phyloP scores from a whole-genome alignment of 345 rosid genomes.

The Pugionium cornutum region DNA sequence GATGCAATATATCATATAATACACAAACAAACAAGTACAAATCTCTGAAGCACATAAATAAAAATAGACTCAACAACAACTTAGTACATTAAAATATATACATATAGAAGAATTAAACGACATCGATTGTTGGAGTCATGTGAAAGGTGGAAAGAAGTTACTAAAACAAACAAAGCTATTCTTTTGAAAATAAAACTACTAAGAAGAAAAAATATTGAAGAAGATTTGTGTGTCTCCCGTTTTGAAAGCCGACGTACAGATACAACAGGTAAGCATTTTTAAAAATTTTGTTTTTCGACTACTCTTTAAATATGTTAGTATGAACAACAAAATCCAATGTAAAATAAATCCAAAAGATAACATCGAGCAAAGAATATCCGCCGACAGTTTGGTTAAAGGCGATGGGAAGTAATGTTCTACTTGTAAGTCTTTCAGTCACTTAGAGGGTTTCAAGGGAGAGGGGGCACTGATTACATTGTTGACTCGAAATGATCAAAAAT shows the following conservation, averaged over 20 bases:
- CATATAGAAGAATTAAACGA: constrained; percentile 34
- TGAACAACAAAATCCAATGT: constrained; percentile 17
- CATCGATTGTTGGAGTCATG: constrained; percentile 45
- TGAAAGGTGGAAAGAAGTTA: constrained; percentile 66
- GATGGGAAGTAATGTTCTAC: too few species aligned
- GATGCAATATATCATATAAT: constrained; percentile 5
- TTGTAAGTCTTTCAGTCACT: constrained; percentile 11
- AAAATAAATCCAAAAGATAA: background rate
- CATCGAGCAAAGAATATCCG: constrained; percentile 27
- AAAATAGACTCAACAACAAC: background rate
- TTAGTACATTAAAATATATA: constrained; percentile 1
- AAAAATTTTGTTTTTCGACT: background rate
- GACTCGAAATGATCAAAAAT: too few species aligned
- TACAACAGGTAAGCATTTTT: constrained; percentile 57
- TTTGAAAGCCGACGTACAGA: constrained; percentile 45
- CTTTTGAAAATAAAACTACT: background rate
- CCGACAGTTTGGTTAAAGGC: constrained; percentile 37
- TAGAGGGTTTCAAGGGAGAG: background rate
- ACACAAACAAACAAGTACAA: constrained; percentile 29
- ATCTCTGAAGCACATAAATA: constrained; percentile 18
- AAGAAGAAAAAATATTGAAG: constrained; percentile 15
- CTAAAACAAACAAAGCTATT: constrained; percentile 18
- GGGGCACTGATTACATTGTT: too few species aligned
- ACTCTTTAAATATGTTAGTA: background rate
- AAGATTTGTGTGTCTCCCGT: constrained; percentile 52